These are phyloP conservation scores for Senna tora DNA, from an alignment of 306 rosid species.

Conservation along the genomic window DNA sequence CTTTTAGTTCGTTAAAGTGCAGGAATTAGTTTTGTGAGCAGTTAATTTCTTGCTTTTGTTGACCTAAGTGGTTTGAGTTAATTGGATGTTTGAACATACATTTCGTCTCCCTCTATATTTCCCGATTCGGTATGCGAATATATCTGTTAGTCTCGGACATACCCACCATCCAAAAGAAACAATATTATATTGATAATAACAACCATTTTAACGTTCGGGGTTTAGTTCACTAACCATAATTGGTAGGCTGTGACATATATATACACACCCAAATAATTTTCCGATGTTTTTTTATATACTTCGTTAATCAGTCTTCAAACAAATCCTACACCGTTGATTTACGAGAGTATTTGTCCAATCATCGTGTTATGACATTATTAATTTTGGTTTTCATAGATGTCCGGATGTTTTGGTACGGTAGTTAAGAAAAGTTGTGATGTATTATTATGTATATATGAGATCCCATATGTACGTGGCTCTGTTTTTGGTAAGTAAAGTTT, in stretches of 20 bases:
- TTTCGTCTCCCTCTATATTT: not conserved
- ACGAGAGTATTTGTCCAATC: not conserved
- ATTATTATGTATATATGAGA: too few species aligned
- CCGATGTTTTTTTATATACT: conserved; percentile 7
- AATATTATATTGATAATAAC: not conserved
- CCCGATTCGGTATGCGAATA: conserved; percentile 6
- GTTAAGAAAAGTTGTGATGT: conserved; percentile 51
- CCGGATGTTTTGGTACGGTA: conserved; percentile 51
- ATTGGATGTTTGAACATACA: not conserved
- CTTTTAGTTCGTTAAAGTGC: too few species aligned
- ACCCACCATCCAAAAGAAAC: not conserved
- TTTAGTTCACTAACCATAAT: not conserved
- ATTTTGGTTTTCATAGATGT: conserved; percentile 31
- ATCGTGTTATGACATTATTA: too few species aligned
- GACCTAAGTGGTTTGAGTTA: conserved; percentile 40
- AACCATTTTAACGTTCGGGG: not conserved
- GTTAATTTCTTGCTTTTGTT: conserved; percentile 40
- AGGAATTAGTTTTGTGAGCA: not conserved
- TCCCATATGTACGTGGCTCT: not conserved
- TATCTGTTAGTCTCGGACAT: conserved; percentile 15
- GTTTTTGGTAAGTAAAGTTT: conserved; percentile 14
- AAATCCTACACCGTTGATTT: not conserved
- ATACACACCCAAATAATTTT: not conserved
- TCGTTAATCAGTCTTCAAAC: conserved; percentile 3
- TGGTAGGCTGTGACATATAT: too few species aligned